Conservation (phyloP, 2,329 filamentous ascomycete species). For the Venturia asperata region DNA sequence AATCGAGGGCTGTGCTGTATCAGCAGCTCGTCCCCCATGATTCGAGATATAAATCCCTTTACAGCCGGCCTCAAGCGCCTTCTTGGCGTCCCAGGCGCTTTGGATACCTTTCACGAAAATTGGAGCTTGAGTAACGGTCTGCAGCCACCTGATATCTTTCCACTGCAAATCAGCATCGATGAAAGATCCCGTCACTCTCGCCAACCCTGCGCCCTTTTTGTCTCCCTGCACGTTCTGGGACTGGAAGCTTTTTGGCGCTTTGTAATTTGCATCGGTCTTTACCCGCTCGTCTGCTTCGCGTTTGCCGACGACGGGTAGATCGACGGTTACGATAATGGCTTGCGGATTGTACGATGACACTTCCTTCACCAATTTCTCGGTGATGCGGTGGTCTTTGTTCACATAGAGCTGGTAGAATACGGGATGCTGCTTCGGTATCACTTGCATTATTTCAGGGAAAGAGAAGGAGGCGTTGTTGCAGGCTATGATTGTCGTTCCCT, state of each 20-base stretch:
- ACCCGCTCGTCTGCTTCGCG: constrained; percentile 43
- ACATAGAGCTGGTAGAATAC: constrained; percentile 59
- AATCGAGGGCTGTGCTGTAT: constrained; percentile 24
- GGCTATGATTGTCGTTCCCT: constrained; percentile 24
- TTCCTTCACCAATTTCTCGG: constrained; percentile 43
- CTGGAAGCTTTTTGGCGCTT: constrained; percentile 14
- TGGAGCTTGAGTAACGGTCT: constrained; percentile 32
- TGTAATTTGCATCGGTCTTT: constrained; percentile 42
- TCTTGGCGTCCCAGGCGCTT: constrained; percentile 35
- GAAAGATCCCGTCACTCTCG: constrained; percentile 50
- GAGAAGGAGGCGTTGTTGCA: constrained; percentile 30
- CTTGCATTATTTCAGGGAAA: constrained; percentile 27
- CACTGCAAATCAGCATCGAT: constrained; percentile 47
- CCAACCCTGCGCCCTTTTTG: constrained; percentile 48
- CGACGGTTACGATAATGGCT: constrained; percentile 53
- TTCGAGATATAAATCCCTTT: constrained; percentile 45
- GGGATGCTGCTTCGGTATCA: constrained; percentile 24
- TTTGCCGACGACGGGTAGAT: constrained; percentile 52
- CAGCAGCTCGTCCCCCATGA: constrained; percentile 40
- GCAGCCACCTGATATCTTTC: constrained; percentile 42
- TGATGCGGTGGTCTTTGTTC: constrained; percentile 48
- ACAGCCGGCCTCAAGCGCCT: constrained; percentile 37
- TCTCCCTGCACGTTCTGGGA: constrained; percentile 44
- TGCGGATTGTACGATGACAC: constrained; percentile 44
- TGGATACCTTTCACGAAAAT: constrained; percentile 41